A percentile compares a stretch with the other conserved stretches of the same genome.
phyloP scores from a whole-genome alignment of 2,329 filamentous ascomycete species.

The Sordariomycetes sp. region DNA sequence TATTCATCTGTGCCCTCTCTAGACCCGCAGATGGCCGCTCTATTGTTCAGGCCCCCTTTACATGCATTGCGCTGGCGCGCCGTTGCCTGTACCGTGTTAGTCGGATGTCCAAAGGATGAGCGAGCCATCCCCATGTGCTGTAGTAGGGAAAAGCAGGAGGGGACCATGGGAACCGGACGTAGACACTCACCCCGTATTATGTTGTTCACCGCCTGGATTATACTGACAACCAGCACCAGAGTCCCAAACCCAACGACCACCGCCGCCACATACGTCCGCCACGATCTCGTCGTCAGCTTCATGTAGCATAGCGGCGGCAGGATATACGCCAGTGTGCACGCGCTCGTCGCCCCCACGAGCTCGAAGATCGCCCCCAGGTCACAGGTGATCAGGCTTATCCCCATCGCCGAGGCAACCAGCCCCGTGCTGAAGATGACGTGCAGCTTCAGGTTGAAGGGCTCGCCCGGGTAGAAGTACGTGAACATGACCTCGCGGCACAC shows the following conservation, averaged over 20 bases:
- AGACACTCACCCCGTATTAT: conserved; percentile 39
- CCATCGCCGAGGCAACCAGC: conserved; percentile 70
- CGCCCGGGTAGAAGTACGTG: conserved; percentile 63
- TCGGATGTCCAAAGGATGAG: background rate
- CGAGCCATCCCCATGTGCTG: background rate
- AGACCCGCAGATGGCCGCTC: background rate
- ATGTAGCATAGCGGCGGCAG: conserved; percentile 91
- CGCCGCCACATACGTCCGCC: conserved; percentile 62
- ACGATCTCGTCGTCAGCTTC: conserved; percentile 71
- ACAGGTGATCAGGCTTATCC: conserved; percentile 73
- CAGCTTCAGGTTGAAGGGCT: conserved; percentile 68
- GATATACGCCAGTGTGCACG: conserved; percentile 90
- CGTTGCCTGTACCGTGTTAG: background rate
- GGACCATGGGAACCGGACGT: background rate
- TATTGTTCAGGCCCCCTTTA: background rate
- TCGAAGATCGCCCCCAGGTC: conserved; percentile 93
- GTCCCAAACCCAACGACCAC: conserved; percentile 69
- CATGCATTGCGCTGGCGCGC: conserved; percentile 5
- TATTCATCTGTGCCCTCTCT: background rate
- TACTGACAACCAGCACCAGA: conserved; percentile 69
- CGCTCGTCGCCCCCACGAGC: conserved; percentile 88
- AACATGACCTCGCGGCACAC: conserved; percentile 96
- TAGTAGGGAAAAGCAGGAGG: background rate
- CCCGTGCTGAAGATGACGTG: conserved; percentile 80
- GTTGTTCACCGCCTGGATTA: conserved; percentile 63